phyloP scores from a whole-genome alignment of 768 basidiomycete genomes.

The Boletus rufocinnamomeus region DNA sequence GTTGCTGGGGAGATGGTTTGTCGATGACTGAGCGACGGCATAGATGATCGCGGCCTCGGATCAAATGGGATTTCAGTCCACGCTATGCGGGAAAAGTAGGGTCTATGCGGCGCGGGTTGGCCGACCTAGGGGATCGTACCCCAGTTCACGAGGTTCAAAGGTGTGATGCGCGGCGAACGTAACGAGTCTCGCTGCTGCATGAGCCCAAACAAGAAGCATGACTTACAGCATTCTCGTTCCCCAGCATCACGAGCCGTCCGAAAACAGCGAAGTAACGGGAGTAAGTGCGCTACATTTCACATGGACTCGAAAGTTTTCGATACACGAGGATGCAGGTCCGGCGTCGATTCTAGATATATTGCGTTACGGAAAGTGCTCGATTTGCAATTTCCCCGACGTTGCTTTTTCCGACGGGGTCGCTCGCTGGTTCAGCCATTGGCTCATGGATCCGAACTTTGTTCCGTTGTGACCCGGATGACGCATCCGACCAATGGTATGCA shows the following conservation, averaged over 20 bases:
- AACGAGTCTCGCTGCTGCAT: conserved; percentile 28
- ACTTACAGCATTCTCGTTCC: background rate
- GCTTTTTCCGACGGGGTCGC: conserved; percentile 41
- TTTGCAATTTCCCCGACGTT: conserved; percentile 34
- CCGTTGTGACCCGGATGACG: conserved; percentile 16
- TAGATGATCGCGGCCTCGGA: conserved; percentile 23
- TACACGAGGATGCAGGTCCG: background rate
- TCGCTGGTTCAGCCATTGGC: conserved; percentile 21
- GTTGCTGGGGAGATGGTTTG: conserved; percentile 27
- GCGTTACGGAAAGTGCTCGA: conserved; percentile 42
- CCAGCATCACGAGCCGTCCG: background rate
- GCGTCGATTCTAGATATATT: background rate
- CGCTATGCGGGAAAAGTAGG: background rate
- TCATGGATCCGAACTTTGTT: conserved; percentile 11
- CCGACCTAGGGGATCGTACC: conserved; percentile 17
- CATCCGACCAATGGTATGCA: background rate
- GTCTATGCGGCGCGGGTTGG: background rate
- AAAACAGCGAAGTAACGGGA: conserved; percentile 1
- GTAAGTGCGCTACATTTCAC: background rate
- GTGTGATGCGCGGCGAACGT: conserved; percentile 10
- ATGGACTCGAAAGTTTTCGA: conserved; percentile 7
- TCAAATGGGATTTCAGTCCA: conserved; percentile 32
- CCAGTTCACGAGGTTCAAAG: background rate
- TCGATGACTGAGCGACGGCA: conserved; percentile 18
- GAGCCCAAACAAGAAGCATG: background rate